Percentiles rank a stretch among this genome's conserved stretches.
These are phyloP conservation scores for Metschnikowia chrysomelidarum DNA, from an alignment of 805 yeast species.

Conservation along the genomic window DNA sequence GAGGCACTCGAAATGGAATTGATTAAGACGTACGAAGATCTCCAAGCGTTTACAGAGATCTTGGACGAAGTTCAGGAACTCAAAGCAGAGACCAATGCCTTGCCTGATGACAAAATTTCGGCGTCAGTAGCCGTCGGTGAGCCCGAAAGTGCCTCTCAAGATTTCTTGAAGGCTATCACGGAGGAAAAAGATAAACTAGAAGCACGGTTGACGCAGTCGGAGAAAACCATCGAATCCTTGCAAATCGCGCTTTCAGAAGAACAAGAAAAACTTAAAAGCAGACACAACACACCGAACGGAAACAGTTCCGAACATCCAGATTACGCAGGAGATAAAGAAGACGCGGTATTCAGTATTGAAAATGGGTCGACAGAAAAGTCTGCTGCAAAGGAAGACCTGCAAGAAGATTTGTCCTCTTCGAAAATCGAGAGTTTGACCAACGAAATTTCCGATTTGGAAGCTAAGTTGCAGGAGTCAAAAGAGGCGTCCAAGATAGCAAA, in stretches of 20 bases:
- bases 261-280: background rate
- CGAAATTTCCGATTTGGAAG: slow-evolving; percentile 1
- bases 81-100: background rate
- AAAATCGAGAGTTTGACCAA: background rate
- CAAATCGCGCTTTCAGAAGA: slow-evolving; percentile 1
- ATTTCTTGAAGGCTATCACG: background rate
- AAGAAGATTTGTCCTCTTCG: background rate
- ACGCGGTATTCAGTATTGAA: too few relatives aligned
- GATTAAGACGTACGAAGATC: slow-evolving; percentile 15
- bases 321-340: too few relatives aligned
- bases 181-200: slow-evolving; percentile 6
- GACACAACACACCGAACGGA: too few relatives aligned
- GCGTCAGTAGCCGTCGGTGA: background rate
- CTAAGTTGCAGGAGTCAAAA: slow-evolving; percentile 2
- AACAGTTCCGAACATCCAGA: too few relatives aligned
- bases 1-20: slow-evolving; percentile 12
- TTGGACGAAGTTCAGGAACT: slow-evolving; percentile 12
- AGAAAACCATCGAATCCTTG: slow-evolving; percentile 5
- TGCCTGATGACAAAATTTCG: background rate
- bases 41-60: slow-evolving; percentile 10
- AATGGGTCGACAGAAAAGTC: too few relatives aligned
- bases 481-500: background rate
- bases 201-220: slow-evolving; percentile 2
- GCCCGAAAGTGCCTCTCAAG: background rate
- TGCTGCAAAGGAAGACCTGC: background rate